Evolutionary conservation across 805 yeast genomes (phyloP).

Genomic region (Kluyveromyces starmeri): DNA sequence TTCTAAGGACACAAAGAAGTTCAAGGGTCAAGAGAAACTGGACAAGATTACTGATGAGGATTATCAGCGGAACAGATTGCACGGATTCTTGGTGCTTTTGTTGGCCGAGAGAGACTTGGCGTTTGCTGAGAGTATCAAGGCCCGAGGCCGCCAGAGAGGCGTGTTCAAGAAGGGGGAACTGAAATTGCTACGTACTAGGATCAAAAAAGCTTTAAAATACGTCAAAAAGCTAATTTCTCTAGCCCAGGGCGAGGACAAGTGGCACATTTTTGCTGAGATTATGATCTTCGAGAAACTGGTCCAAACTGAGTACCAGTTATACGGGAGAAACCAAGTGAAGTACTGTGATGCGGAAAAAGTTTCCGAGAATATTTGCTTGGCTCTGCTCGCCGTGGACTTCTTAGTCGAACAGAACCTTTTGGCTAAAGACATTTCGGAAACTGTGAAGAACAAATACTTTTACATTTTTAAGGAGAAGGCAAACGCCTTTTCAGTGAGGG

Average conservation of each 20-base stretch:
- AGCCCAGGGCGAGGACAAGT: conserved; percentile 33
- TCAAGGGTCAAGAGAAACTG: conserved; percentile 39
- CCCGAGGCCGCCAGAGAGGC: conserved; percentile 26
- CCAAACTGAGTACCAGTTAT: conserved; percentile 34
- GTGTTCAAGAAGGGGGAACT: conserved; percentile 26
- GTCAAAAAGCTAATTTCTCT: conserved; percentile 37
- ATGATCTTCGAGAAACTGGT: conserved; percentile 39
- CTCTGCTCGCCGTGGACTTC: conserved; percentile 19
- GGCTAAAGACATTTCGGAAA: conserved; percentile 14
- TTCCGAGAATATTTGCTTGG: conserved; percentile 17
- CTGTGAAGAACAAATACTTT: conserved; percentile 21
- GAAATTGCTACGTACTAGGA: conserved; percentile 51
- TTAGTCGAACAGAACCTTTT: conserved; percentile 13
- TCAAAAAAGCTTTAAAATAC: conserved; percentile 50
- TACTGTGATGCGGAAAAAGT: conserved; percentile 16
- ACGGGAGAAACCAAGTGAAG: conserved; percentile 14
- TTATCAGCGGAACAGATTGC: conserved; percentile 42
- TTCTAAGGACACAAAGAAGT: conserved; percentile 59
- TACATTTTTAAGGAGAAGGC: conserved; percentile 24
- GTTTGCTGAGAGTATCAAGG: conserved; percentile 22
- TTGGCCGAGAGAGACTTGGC: conserved; percentile 65
- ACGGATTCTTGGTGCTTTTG: conserved; percentile 51
- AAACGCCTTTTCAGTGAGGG: conserved; percentile 17
- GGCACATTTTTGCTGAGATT: conserved; percentile 30
- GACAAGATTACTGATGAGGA: conserved; percentile 39